Conservation (phyloP, 345 rosid species). For the Dipteronia sinensis region DNA sequence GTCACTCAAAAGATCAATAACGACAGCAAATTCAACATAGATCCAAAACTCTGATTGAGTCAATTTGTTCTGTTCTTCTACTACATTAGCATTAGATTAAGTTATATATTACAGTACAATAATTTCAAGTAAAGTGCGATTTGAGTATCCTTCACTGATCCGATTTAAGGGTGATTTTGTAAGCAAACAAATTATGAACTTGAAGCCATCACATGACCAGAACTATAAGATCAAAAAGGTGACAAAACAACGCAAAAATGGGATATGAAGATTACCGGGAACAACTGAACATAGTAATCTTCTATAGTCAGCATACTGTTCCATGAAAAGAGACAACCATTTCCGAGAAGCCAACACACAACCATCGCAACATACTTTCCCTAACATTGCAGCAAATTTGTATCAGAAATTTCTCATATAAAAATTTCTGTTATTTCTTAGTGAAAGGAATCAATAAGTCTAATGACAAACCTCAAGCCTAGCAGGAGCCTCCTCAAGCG, state of each 20-base stretch:
- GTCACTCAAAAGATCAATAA: not conserved
- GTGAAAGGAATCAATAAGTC: not conserved
- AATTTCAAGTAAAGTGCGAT: too few relatives aligned
- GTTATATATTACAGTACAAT: not conserved
- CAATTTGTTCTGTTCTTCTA: not conserved
- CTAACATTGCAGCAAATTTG: slow-evolving; percentile 31
- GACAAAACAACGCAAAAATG: not conserved
- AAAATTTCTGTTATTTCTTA: not conserved
- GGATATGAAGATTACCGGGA: slow-evolving; percentile 51
- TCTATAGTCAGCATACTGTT: slow-evolving; percentile 79
- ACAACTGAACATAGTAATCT: slow-evolving; percentile 64
- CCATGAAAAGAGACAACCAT: slow-evolving; percentile 85
- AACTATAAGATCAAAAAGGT: not conserved
- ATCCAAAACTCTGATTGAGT: not conserved
- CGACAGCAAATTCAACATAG: not conserved
- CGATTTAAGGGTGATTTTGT: not conserved
- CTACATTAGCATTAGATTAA: not conserved
- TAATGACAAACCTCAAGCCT: slow-evolving; percentile 38
- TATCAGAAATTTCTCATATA: not conserved
- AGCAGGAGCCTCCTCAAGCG: slow-evolving; percentile 22
- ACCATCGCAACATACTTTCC: slow-evolving; percentile 65
- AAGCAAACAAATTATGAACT: not conserved
- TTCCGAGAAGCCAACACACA: slow-evolving; percentile 81
- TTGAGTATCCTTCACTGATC: too few relatives aligned
- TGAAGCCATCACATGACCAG: not conserved